Evolutionary conservation across 345 rosid species (phyloP), one percentile per base, ranked within the genome.

Genomic region (Eucalyptus melliodora): DNA sequence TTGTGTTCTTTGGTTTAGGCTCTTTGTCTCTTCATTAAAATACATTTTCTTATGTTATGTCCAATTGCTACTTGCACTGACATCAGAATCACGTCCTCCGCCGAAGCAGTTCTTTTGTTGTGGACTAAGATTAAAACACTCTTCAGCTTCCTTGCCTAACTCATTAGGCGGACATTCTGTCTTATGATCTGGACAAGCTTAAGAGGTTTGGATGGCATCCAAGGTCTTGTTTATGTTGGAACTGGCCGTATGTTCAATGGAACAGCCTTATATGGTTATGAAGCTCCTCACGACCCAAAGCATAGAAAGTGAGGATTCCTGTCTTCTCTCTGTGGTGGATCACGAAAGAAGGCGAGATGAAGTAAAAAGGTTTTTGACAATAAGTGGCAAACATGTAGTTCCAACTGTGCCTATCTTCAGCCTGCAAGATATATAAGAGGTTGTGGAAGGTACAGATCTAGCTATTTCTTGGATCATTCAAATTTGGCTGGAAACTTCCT

Each of bases 201-300:
- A 95, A 95, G 99, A 92, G 99, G 99, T 89, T 93, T 97, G 91
- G 99, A 97, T 93, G 99, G 99, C 85, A 95, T 97, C 92, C 99
- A 97, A 95, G 99, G 99, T 59, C 99, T 98, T 87, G 99, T 97
- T 44, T 97, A 97, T 86, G 99, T 97, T 90, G 99, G 99, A 91
- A 97, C 99, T 65, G 99, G 99, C 69, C 97, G 99, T 89, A 99
- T 97, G 89, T 97, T 97, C 95, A 97, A 97, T 86, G 95, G 99
- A 91, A 97, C 98, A 53, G 98, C 99, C 42, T 92, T 97, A 86
- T 97, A 97, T 90, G 99, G 99, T 86, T 97, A 97, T 91, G 98
- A 96, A 90, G 98, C 99, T 91, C 99, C 99, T 67, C 88, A 95
- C 16, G 96, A 97, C 77, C 95, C 96, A 51, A 97, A 97, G 91